Base-by-base conservation (phyloP, 441 rosid species). In the Sinapis alba region DNA sequence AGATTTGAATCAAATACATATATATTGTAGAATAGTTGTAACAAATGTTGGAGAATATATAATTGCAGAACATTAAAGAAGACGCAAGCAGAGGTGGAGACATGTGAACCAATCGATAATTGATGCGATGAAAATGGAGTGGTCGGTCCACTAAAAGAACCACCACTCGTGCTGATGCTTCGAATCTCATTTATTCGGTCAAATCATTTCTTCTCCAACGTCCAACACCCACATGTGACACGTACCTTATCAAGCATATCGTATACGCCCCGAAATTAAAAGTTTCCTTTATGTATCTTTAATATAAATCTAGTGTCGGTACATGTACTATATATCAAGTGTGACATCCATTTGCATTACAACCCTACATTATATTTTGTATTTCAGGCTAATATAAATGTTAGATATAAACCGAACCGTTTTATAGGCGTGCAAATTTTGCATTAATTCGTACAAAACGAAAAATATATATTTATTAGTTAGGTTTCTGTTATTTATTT, bases 191-290 rank as follows among this genome's bases (percentile, higher is more conserved):
- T 71, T 65, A 59, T 71, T 72, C 68, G 73, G 80, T 77, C 80
- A 77, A 71, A 77, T 77, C 58, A 60, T 60, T 72, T 77, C 73
- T 65, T 59, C 80, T 71, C 68, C 64, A 65, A 30, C 76, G 27
- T 71, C 76, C 80, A 77, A 71, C 80, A 77, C 56, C 50, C 68
- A 71, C 80, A 77, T 77, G 76, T 77, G 80, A 64, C 73, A 72
- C 73, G 80, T 77, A 65, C 77, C 57, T 18, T 50, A 51, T 51
- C 24, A 51, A 51, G 57, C 57, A 51, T 51, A 19, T 51, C 24
- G 57, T 51, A 51, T 53, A 75, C 50, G 67, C 73, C 62, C 62
- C 28, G 0, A 47, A 28, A 30, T 4, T 58, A 20, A 47, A 67
- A 74, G 30, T 21, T 16, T 66, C 6, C 24, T 11, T 26, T 34